phyloP scores from a whole-genome alignment of 2,329 filamentous ascomycete genomes.

The Achaetomium macrosporum region DNA sequence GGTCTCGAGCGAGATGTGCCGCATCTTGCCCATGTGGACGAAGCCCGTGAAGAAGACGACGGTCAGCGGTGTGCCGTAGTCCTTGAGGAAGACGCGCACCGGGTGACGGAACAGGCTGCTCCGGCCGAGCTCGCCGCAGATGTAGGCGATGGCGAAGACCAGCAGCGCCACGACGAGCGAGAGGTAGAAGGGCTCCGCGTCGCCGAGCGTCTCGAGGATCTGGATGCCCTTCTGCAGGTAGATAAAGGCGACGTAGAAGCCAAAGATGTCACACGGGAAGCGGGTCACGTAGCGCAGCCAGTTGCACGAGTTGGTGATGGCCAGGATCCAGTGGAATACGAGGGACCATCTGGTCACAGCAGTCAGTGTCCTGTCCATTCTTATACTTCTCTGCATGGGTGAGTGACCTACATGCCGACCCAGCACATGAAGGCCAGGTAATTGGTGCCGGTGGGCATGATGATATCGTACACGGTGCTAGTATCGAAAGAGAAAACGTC shows the following conservation, averaged over 20 bases:
- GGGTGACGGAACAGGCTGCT: conserved; percentile 69
- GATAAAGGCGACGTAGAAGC: conserved; percentile 88
- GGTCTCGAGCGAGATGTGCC: conserved; percentile 59
- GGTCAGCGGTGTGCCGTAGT: conserved; percentile 80
- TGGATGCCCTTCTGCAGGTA: conserved; percentile 89
- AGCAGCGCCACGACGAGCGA: conserved; percentile 71
- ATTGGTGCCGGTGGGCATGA: conserved; percentile 67
- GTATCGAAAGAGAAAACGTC: not conserved
- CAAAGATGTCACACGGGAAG: conserved; percentile 90
- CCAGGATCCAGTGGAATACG: conserved; percentile 77
- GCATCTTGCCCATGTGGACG: conserved; percentile 79
- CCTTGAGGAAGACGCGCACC: conserved; percentile 76
- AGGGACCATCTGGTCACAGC: conserved; percentile 64
- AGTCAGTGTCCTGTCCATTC: not conserved
- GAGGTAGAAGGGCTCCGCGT: conserved; percentile 64
- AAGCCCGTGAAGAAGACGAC: conserved; percentile 88
- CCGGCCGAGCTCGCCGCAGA: conserved; percentile 64
- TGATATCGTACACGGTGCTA: conserved; percentile 85
- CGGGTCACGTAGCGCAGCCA: conserved; percentile 82
- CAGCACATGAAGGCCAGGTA: conserved; percentile 90
- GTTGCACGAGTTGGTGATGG: conserved; percentile 81
- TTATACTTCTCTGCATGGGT: not conserved
- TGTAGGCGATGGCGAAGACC: conserved; percentile 70
- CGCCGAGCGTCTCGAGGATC: conserved; percentile 70
- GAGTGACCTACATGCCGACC: conserved; percentile 73